Evolutionary conservation across 2,329 filamentous ascomycete species (phyloP).

Genomic region (Clarireedia paspali): DNA sequence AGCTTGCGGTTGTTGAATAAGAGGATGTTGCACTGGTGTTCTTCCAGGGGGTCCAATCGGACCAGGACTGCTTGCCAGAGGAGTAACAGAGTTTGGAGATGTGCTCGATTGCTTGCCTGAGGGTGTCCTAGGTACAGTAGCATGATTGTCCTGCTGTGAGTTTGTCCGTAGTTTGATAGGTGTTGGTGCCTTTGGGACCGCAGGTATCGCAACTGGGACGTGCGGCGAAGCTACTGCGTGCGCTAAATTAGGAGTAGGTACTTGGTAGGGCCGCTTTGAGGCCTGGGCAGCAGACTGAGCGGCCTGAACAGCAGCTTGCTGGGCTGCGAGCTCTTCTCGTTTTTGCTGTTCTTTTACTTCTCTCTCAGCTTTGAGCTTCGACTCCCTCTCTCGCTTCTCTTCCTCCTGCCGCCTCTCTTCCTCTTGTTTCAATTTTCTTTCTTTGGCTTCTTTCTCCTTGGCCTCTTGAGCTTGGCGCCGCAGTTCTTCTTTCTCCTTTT

Average conservation of each 20-base stretch:
- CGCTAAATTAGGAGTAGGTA: slow-evolving; percentile 47
- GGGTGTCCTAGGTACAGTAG: slow-evolving; percentile 60
- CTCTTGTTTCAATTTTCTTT: slow-evolving; percentile 51
- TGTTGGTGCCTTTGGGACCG: slow-evolving; percentile 73
- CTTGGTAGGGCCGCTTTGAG: slow-evolving; percentile 34
- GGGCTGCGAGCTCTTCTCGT: slow-evolving; percentile 35
- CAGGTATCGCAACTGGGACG: slow-evolving; percentile 70
- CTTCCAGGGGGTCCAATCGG: slow-evolving; percentile 58
- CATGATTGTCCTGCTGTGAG: slow-evolving; percentile 65
- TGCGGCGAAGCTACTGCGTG: slow-evolving; percentile 68
- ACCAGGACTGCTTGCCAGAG: slow-evolving; percentile 57
- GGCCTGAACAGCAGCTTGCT: slow-evolving; percentile 31
- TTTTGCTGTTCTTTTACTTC: slow-evolving; percentile 42
- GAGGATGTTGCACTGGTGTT: slow-evolving; percentile 39
- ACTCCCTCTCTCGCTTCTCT: slow-evolving; percentile 52
- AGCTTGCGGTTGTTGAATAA: slow-evolving; percentile 49
- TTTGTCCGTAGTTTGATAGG: slow-evolving; percentile 65
- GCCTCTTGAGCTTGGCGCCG: slow-evolving; percentile 71
- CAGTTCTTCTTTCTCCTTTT: slow-evolving; percentile 77
- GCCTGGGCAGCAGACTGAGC: slow-evolving; percentile 35
- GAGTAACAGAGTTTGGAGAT: slow-evolving; percentile 53
- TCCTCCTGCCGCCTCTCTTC: slow-evolving; percentile 51
- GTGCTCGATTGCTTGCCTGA: slow-evolving; percentile 46
- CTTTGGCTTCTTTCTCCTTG: slow-evolving; percentile 48
- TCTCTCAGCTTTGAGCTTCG: slow-evolving; percentile 35